Conservation (phyloP, 2,329 filamentous ascomycete species). For the Hypoxylon rubiginosum region DNA sequence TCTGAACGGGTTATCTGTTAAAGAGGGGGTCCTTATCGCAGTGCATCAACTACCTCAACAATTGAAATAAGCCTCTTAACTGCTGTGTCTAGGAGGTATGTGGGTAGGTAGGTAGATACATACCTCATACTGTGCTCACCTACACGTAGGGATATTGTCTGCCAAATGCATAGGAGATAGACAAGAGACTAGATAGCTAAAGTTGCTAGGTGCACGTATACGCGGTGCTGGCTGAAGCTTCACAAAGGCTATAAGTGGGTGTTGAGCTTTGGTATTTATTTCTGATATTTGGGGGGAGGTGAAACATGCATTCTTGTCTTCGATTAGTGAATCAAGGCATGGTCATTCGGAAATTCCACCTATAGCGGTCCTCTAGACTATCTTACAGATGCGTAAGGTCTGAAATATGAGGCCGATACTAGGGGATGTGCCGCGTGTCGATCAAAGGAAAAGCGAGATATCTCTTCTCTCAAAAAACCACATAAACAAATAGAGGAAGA, state of each 20-base stretch:
- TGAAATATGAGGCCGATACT: conserved; percentile 29
- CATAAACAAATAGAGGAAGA: conserved; percentile 48
- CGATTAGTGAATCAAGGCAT: conserved; percentile 38
- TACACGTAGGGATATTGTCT: neutral
- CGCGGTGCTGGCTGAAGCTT: neutral
- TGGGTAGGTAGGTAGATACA: neutral
- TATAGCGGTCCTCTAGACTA: conserved; percentile 31
- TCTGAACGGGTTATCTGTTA: neutral
- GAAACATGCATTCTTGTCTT: conserved; percentile 15
- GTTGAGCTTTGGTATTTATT: conserved; percentile 47
- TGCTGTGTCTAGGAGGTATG: too few relatives aligned
- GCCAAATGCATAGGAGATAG: neutral
- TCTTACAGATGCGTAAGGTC: conserved; percentile 33
- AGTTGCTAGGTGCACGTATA: neutral
- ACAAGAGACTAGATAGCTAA: neutral
- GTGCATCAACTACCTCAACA: neutral
- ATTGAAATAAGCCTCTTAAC: too few relatives aligned
- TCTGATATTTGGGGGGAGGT: conserved; percentile 43
- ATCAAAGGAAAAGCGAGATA: conserved; percentile 50
- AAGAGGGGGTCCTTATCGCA: neutral
- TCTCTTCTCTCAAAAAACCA: conserved; percentile 46
- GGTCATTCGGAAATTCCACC: conserved; percentile 37
- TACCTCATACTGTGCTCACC: neutral
- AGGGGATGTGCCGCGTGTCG: conserved; percentile 43
- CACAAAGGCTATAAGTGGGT: conserved; percentile 10